phyloP scores from a whole-genome alignment of 768 basidiomycete species.

The Auricularia sp. region DNA sequence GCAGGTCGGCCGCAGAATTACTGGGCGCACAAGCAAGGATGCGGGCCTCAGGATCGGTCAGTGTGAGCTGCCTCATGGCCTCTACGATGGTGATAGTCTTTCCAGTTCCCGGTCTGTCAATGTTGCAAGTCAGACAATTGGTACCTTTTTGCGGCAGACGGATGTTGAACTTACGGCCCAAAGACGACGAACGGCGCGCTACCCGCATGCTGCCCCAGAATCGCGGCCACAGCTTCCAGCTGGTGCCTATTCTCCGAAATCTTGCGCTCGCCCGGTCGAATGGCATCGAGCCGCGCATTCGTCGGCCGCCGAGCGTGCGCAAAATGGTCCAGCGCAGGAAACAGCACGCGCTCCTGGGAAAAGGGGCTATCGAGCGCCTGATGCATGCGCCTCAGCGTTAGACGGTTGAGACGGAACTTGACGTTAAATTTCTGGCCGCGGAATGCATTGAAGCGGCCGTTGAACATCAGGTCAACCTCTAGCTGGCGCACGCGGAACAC shows the following conservation, averaged over 20 bases:
- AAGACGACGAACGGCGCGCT: slow-evolving; percentile 48
- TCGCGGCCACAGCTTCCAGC: slow-evolving; percentile 36
- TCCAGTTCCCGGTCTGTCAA: slow-evolving; percentile 11
- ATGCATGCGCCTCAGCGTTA: slow-evolving; percentile 48
- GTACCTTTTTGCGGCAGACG: too few relatives aligned
- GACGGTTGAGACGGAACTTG: slow-evolving; percentile 44
- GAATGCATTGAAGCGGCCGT: slow-evolving; percentile 30
- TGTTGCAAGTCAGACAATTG: too few relatives aligned
- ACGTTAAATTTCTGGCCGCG: slow-evolving; percentile 34
- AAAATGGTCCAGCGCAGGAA: slow-evolving; percentile 31
- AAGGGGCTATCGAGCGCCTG: slow-evolving; percentile 41
- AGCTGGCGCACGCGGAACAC: slow-evolving; percentile 41
- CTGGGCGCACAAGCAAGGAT: slow-evolving; percentile 13
- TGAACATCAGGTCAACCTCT: slow-evolving; percentile 43
- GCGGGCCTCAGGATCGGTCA: neutral
- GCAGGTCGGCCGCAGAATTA: slow-evolving; percentile 14
- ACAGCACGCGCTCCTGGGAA: slow-evolving; percentile 37
- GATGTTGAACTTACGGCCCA: slow-evolving; percentile 41
- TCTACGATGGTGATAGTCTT: slow-evolving; percentile 14
- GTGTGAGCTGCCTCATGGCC: slow-evolving; percentile 9
- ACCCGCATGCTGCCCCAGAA: slow-evolving; percentile 33
- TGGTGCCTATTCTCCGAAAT: slow-evolving; percentile 39
- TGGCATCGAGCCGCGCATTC: slow-evolving; percentile 1
- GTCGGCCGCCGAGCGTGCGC: slow-evolving; percentile 8
- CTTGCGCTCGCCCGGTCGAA: slow-evolving; percentile 30